phyloP scores from a whole-genome alignment of 73 alveolate genomes.

The Tetrahymena elliotti region DNA sequence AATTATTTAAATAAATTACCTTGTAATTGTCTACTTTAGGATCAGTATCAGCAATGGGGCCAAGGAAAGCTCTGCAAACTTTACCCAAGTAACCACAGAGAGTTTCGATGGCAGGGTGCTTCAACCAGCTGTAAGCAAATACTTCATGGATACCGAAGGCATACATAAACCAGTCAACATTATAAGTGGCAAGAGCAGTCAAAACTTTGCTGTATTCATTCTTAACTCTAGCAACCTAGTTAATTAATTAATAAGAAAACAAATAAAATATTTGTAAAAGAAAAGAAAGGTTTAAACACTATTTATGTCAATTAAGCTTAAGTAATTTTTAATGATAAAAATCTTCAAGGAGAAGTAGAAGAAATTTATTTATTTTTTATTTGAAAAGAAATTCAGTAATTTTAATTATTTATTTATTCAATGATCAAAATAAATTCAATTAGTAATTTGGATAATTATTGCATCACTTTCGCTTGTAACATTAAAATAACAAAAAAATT shows the following conservation, averaged over 20 bases:
- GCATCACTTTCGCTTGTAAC: background rate
- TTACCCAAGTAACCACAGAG: constrained; percentile 12
- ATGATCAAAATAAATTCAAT: background rate
- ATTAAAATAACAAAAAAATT: background rate
- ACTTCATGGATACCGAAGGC: constrained; percentile 45
- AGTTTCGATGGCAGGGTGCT: constrained; percentile 7
- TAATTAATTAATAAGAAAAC: background rate
- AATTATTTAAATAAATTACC: background rate
- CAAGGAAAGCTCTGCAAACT: constrained; percentile 43
- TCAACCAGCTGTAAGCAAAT: constrained; percentile 25
- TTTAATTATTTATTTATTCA: too few species aligned
- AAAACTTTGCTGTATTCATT: background rate
- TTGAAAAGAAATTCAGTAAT: background rate
- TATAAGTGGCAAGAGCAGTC: background rate
- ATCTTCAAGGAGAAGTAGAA: background rate
- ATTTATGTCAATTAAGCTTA: too few species aligned
- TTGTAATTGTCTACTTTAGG: constrained; percentile 39
- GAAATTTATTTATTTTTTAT: too few species aligned
- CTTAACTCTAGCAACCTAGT: background rate
- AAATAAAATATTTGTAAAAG: background rate
- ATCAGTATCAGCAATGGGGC: constrained; percentile 41
- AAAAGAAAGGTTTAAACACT: background rate
- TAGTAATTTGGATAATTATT: background rate
- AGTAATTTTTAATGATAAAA: too few species aligned
- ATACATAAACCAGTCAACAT: constrained; percentile 6